These are phyloP conservation scores for Leishmania amazonensis DNA, from an alignment of 208 protist genomes.

Conservation along the genomic window DNA sequence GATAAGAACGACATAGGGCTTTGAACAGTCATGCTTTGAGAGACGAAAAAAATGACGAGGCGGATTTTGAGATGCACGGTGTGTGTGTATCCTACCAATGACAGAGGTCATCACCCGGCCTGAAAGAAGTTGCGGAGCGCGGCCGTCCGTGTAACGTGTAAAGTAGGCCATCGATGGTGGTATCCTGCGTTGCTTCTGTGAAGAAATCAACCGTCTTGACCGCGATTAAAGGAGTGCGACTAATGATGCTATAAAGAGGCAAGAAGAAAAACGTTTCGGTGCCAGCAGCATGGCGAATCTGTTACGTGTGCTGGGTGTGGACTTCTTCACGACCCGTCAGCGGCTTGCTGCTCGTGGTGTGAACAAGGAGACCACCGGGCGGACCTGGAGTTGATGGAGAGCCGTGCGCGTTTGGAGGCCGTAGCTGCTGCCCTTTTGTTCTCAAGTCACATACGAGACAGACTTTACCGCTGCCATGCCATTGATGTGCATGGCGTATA, in stretches of 20 bases:
- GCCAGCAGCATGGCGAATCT: background rate
- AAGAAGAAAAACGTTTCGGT: background rate
- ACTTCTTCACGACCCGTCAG: background rate
- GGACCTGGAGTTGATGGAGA: background rate
- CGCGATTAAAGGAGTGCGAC: background rate
- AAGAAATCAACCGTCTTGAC: background rate
- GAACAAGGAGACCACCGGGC: background rate
- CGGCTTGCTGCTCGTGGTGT: background rate
- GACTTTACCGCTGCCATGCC: background rate
- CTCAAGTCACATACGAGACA: background rate
- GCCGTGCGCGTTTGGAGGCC: background rate
- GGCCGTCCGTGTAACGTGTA: background rate
- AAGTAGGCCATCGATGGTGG: background rate
- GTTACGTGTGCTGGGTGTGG: background rate
- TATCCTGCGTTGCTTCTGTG: background rate
- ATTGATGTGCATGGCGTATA: background rate
- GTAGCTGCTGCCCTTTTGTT: background rate
- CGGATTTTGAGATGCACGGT: background rate
- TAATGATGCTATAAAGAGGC: background rate
- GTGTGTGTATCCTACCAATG: background rate
- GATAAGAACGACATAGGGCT: background rate
- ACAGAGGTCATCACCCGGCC: background rate
- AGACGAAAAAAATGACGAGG: background rate
- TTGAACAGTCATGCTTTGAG: background rate
- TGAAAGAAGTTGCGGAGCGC: background rate